Percentiles rank a stretch among this genome's conserved stretches.
Evolutionary conservation across 768 basidiomycete species (phyloP).

Genomic region (Russula earlei): DNA sequence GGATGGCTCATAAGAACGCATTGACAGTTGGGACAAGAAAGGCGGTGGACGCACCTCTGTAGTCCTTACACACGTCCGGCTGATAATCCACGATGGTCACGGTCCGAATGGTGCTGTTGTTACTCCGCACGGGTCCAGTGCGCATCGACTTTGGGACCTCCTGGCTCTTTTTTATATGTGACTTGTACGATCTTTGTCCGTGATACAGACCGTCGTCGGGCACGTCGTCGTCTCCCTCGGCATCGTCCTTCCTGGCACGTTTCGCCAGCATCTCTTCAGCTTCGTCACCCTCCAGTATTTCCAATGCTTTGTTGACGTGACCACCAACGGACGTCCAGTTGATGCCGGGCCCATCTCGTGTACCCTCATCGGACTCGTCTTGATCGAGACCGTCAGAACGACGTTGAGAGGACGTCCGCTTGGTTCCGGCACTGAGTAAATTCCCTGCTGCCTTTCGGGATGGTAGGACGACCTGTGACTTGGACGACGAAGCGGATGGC

Average conservation of each 20-base stretch:
- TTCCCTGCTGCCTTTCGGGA: conserved; percentile 56
- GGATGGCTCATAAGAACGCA: neutral
- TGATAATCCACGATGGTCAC: conserved; percentile 97
- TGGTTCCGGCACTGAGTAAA: conserved; percentile 71
- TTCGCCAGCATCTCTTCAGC: conserved; percentile 69
- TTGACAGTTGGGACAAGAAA: neutral
- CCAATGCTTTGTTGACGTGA: conserved; percentile 60
- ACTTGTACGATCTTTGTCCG: conserved; percentile 74
- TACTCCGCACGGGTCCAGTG: conserved; percentile 68
- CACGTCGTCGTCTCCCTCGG: conserved; percentile 47
- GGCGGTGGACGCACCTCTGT: conserved; percentile 66
- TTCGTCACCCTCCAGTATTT: conserved; percentile 78
- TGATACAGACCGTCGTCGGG: conserved; percentile 82
- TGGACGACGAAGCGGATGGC: conserved; percentile 30
- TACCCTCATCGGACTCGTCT: conserved; percentile 45
- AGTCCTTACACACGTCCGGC: conserved; percentile 98
- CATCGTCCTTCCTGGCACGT: conserved; percentile 45
- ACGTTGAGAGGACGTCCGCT: conserved; percentile 45
- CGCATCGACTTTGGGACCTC: conserved; percentile 85
- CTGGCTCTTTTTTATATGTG: conserved; percentile 71
- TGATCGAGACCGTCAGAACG: conserved; percentile 42
- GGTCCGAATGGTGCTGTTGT: conserved; percentile 72
- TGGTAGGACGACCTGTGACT: conserved; percentile 72
- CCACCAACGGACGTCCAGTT: conserved; percentile 74
- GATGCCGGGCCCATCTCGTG: conserved; percentile 47